phyloP scores from a whole-genome alignment of 2,329 filamentous ascomycete genomes.

The Penicillium sp. region DNA sequence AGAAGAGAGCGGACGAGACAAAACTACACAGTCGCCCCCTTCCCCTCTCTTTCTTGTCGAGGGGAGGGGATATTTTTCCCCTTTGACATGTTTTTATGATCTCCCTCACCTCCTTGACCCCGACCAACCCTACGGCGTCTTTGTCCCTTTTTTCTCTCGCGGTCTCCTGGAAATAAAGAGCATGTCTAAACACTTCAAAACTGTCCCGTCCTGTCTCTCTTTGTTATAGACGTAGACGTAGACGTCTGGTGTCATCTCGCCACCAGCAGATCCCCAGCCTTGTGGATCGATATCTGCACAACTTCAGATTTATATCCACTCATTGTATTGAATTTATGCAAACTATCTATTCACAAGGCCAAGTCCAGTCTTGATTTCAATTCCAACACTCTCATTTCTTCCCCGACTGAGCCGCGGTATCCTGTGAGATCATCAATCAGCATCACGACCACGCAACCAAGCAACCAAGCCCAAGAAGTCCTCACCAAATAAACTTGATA shows the following conservation, averaged over 20 bases:
- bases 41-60: slow-evolving; percentile 13
- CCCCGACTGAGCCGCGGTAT: slow-evolving; percentile 36
- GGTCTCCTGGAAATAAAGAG: slow-evolving; percentile 35
- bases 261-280: background rate
- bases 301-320: background rate
- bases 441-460: background rate
- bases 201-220: slow-evolving; percentile 12
- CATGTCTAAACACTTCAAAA: slow-evolving; percentile 31
- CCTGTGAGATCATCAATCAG: slow-evolving; percentile 22
- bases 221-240: slow-evolving; percentile 8
- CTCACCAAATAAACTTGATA: slow-evolving; percentile 44
- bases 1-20: slow-evolving; percentile 26
- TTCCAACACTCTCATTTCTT: slow-evolving; percentile 27
- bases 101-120: slow-evolving; percentile 29
- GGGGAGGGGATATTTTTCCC: slow-evolving; percentile 20
- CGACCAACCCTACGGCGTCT: slow-evolving; percentile 27
- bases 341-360: background rate
- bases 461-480: slow-evolving; percentile 2
- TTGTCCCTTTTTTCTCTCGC: slow-evolving; percentile 29
- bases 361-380: background rate
- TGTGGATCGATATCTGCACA: background rate
- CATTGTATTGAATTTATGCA: background rate
- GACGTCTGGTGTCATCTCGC: background rate
- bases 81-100: slow-evolving; percentile 24
- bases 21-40: slow-evolving; percentile 3